Percentiles rank a stretch among this genome's conserved stretches.
These are phyloP conservation scores for Tricholoma sp. DNA, from an alignment of 768 basidiomycete genomes.

Conservation along the genomic window DNA sequence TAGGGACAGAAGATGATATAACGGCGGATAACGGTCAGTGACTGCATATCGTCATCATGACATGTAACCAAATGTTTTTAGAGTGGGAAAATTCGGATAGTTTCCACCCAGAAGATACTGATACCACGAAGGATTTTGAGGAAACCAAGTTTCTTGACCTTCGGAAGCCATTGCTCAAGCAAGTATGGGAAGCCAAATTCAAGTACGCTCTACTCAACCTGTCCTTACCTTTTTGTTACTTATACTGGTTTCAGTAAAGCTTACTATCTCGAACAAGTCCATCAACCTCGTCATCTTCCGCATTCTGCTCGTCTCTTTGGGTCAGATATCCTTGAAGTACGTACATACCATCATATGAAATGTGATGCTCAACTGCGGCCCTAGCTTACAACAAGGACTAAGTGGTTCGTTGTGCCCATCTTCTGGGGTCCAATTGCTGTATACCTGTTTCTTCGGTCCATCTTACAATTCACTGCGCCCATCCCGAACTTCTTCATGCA, in stretches of 20 bases:
- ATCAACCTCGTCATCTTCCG: slow-evolving; percentile 87
- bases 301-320: slow-evolving; percentile 87
- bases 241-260: slow-evolving; percentile 58
- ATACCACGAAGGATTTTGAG: slow-evolving; percentile 74
- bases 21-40: slow-evolving; percentile 75
- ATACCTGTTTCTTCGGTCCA: slow-evolving; percentile 79
- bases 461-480: slow-evolving; percentile 72
- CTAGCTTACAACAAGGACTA: slow-evolving; percentile 76
- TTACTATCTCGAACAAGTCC: slow-evolving; percentile 94
- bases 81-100: slow-evolving; percentile 90
- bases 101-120: slow-evolving; percentile 89
- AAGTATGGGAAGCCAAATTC: slow-evolving; percentile 87
- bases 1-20: slow-evolving; percentile 63
- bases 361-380: background rate
- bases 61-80: slow-evolving; percentile 19
- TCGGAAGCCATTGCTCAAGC: slow-evolving; percentile 73
- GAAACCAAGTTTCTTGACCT: slow-evolving; percentile 93
- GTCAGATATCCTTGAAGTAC: slow-evolving; percentile 73
- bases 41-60: background rate
- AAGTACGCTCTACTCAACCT: slow-evolving; percentile 38
- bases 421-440: slow-evolving; percentile 86
- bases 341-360: slow-evolving; percentile 11
- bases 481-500: slow-evolving; percentile 58
- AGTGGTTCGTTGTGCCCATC: slow-evolving; percentile 91
- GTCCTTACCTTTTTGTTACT: slow-evolving; percentile 5